Evolutionary conservation across 225 moss, liverwort and hornwort genomes (phyloP), one percentile per base, ranked within the genome.

Genomic region (Bryoerythrophyllum caledonicum): DNA sequence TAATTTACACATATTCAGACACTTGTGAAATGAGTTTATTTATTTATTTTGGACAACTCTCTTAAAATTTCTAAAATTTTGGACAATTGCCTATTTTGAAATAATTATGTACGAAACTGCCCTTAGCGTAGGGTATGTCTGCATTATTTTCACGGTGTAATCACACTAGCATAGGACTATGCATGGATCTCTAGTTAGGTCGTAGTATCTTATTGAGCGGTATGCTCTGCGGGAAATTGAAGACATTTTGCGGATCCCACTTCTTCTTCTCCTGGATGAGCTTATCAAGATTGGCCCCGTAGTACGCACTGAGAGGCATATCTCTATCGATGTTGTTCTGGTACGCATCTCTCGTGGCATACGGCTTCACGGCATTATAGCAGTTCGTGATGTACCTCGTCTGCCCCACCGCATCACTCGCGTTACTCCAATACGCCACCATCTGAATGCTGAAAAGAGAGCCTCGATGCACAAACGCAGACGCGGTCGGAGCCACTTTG

Each of bases 261-360:
- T 82, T 88, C 64, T 74, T 81, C 80, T 95, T 95, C 44, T 73
- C 68, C 2, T 70, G 38, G 10, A 82, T 83, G 0, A 95, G 85
- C 0, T 78, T 26, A 6, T 81, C 77, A n/a, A 95, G 52, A 61
- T 90, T 93, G 0, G 74, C 68, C 40, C 84, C 92, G 11, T 92
- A 91, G 62, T 93, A 93, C 0, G 88, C 88, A 15, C 71, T 79
- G 17, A 95, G 68, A 0, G 90, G 34, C 87, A 93, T 87, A 7
- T 90, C 86, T 35, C 21, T 71, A 60, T 95, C 91, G 2, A 95
- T 93, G 8, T 95, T 93, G 26, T 95, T 95, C 26, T 95, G 95
- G 8, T 95, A 93, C 1, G 91, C 85, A 10, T 75, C 32, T 0
- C 70, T 76, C 0, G 84, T 79, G 0, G 90, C 80, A 5, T 70